A percentile compares a stretch with the other conserved stretches of the same genome.
Conservation (phyloP, 495 filamentous ascomycete genomes). For the Durotheca rogersii region DNA sequence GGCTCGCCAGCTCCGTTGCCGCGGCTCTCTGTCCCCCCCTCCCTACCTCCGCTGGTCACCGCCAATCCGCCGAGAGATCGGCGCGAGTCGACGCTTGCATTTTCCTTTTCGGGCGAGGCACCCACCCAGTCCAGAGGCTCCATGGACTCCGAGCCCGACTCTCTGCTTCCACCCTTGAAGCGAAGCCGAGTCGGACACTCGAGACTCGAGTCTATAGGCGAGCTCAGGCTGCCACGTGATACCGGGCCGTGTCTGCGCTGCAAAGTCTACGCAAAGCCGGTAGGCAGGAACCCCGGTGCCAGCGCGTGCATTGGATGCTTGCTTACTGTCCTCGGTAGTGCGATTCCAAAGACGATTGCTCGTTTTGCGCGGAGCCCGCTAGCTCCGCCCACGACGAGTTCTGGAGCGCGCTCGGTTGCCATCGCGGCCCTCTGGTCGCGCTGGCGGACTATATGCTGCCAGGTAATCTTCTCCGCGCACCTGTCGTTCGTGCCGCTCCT, state of each 20-base stretch:
- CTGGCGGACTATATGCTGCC: conserved; percentile 50
- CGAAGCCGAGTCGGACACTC: conserved; percentile 50
- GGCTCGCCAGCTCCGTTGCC: conserved; percentile 38
- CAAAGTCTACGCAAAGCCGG: conserved; percentile 43
- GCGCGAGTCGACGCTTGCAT: conserved; percentile 46
- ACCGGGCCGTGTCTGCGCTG: conserved; percentile 50
- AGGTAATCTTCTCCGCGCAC: conserved; percentile 41
- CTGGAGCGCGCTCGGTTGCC: conserved; percentile 50
- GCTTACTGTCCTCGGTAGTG: conserved; percentile 36
- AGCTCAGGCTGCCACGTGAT: conserved; percentile 48
- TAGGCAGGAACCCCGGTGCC: conserved; percentile 27
- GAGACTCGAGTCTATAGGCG: conserved; percentile 51
- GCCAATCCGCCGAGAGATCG: conserved; percentile 44
- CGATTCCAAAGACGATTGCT: conserved; percentile 49
- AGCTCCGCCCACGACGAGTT: conserved; percentile 41
- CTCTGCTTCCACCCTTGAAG: conserved; percentile 51
- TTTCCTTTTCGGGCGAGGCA: conserved; percentile 44
- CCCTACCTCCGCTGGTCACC: conserved; percentile 41
- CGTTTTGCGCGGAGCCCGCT: conserved; percentile 40
- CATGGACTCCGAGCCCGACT: conserved; percentile 51
- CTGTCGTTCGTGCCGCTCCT: neutral
- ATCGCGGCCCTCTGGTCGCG: conserved; percentile 44
- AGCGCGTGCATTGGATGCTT: conserved; percentile 3
- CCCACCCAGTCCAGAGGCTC: conserved; percentile 43
- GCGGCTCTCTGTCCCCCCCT: conserved; percentile 40